Evolutionary conservation across 345 rosid species (phyloP).

Genomic region (Populus tremula): DNA sequence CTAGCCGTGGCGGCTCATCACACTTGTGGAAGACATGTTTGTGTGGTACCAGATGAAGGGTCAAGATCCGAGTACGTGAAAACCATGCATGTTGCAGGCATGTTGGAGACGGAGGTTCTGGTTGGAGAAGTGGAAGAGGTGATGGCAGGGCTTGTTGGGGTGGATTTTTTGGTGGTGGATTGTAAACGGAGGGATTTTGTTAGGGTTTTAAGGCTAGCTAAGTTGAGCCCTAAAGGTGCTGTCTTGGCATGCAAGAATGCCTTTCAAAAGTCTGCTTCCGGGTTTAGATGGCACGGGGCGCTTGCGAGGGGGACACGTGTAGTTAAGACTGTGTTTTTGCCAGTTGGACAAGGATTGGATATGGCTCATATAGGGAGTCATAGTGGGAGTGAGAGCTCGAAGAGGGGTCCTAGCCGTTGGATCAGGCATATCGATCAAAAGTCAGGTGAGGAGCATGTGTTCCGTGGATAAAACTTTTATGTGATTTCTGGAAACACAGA

Average conservation of each 20-base stretch:
- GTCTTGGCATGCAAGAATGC: conserved; percentile 80
- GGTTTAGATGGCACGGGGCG: conserved; percentile 58
- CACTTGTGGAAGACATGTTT: conserved; percentile 71
- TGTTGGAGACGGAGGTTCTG: conserved; percentile 31
- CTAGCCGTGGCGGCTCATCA: conserved; percentile 67
- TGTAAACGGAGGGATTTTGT: conserved; percentile 55
- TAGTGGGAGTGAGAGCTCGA: conserved; percentile 23
- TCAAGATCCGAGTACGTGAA: conserved; percentile 53
- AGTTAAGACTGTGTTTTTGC: conserved; percentile 59
- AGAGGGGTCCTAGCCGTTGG: conserved; percentile 59
- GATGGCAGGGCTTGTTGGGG: conserved; percentile 46
- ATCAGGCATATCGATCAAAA: conserved; percentile 57
- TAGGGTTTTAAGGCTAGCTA: conserved; percentile 56
- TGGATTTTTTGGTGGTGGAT: conserved; percentile 79
- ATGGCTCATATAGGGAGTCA: conserved; percentile 57
- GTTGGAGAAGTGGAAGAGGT: conserved; percentile 59
- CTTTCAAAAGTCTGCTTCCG: conserved; percentile 31
- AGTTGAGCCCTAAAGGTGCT: conserved; percentile 61
- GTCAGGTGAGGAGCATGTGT: conserved; percentile 77
- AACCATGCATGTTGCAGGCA: conserved; percentile 37
- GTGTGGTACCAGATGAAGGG: conserved; percentile 68
- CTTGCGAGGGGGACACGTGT: conserved; percentile 58
- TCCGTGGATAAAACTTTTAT: conserved; percentile 25
- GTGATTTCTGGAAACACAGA: neutral
- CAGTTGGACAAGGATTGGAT: conserved; percentile 78